These are phyloP conservation scores for Kluyveromyces nonfermentans DNA, from an alignment of 805 yeast genomes.

Conservation along the genomic window DNA sequence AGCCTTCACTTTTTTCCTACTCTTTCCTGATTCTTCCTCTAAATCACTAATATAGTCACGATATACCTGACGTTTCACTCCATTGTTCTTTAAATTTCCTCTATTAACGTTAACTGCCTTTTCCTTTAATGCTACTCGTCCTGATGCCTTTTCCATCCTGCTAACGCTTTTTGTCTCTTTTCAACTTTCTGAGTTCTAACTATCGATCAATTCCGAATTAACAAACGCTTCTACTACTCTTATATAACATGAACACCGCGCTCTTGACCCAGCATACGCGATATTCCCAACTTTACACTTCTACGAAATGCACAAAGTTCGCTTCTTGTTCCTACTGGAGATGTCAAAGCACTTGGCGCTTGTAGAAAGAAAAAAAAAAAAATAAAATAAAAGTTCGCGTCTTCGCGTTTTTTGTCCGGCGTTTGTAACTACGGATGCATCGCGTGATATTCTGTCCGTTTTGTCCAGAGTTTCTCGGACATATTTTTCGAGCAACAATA, in stretches of 20 bases:
- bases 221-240: not conserved
- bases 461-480: not conserved
- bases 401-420: conserved; percentile 3
- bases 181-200: not conserved
- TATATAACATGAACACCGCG: not conserved
- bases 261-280: not conserved
- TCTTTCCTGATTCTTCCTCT: not conserved
- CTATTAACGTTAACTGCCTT: not conserved
- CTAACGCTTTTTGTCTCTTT: not conserved
- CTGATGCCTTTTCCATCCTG: not conserved
- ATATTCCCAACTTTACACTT: not conserved
- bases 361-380: not conserved
- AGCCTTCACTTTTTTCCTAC: conserved; percentile 31
- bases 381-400: conserved; percentile 1
- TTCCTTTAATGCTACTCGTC: not conserved
- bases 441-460: no score
- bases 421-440: not conserved
- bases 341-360: not conserved
- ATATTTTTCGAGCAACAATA: not conserved
- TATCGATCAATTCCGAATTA: not conserved
- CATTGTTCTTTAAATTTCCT: conserved; percentile 2
- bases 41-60: conserved; percentile 12
- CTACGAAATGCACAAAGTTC: not conserved
- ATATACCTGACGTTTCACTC: conserved; percentile 15
- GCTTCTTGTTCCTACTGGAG: not conserved